Conservation (phyloP, 176 grass and related monocot genomes). For the Melocanna baccifera region DNA sequence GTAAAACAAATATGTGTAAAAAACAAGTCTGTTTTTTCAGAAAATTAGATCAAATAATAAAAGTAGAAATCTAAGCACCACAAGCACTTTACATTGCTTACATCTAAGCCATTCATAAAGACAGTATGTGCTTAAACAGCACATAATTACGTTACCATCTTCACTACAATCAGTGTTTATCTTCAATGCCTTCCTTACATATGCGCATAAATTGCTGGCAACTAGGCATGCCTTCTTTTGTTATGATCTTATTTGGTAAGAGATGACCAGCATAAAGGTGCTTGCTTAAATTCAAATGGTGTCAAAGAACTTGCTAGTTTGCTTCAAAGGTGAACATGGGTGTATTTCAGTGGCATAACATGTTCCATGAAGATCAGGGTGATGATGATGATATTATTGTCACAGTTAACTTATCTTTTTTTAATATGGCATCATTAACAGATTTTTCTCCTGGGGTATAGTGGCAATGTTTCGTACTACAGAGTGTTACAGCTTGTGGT, state of each 20-base stretch:
- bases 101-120: background rate
- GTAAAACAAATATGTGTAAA: constrained; percentile 30
- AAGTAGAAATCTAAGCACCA: background rate
- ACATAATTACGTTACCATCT: background rate
- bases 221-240: constrained; percentile 10
- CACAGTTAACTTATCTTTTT: background rate
- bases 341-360: background rate
- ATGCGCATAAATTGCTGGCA: background rate
- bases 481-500: background rate
- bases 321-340: background rate
- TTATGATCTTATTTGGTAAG: constrained; percentile 5
- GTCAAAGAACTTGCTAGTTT: constrained; percentile 11
- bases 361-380: background rate
- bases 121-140: background rate
- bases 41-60: background rate
- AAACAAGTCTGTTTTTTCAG: background rate
- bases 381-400: background rate
- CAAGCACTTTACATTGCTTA: background rate
- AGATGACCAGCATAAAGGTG: background rate
- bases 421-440: background rate
- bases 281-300: background rate
- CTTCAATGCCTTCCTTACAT: background rate
- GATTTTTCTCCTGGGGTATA: background rate
- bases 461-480: background rate
- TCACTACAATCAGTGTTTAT: background rate